Conservation (phyloP, 768 basidiomycete species). For the Chalciporus pseudorubinellus region DNA sequence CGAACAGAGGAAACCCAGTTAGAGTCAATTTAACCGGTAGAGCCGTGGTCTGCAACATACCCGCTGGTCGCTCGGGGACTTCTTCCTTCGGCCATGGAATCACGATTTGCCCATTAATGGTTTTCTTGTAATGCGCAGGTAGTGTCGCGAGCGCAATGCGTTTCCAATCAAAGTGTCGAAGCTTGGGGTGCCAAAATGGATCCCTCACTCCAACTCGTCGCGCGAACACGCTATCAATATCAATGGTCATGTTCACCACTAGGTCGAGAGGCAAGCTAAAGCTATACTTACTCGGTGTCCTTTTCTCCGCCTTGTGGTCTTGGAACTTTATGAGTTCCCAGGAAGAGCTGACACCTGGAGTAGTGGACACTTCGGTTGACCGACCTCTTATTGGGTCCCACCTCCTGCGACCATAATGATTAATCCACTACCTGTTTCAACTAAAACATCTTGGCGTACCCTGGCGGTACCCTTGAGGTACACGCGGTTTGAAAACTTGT, state of each 20-base stretch:
- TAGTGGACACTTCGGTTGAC: conserved; percentile 56
- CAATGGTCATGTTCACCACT: background rate
- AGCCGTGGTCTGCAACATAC: conserved; percentile 9
- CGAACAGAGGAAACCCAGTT: background rate
- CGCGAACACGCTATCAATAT: conserved; percentile 65
- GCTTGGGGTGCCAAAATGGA: conserved; percentile 56
- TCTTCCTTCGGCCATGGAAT: conserved; percentile 72
- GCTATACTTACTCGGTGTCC: conserved; percentile 44
- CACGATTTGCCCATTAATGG: conserved; percentile 32
- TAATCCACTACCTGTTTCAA: background rate
- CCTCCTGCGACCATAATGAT: conserved; percentile 17
- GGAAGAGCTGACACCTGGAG: conserved; percentile 74
- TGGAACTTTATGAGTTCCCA: conserved; percentile 54
- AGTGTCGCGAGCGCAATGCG: conserved; percentile 66
- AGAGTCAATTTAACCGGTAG: background rate
- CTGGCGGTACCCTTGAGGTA: conserved; percentile 46
- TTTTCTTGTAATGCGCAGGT: conserved; percentile 49
- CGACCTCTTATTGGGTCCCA: conserved; percentile 21
- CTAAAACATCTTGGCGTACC: conserved; percentile 21
- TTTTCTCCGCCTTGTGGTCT: conserved; percentile 33
- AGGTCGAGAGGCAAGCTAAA: background rate
- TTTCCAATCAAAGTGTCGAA: conserved; percentile 66
- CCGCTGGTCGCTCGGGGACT: conserved; percentile 36
- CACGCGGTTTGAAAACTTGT: conserved; percentile 68
- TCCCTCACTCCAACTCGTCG: conserved; percentile 61